phyloP scores from a whole-genome alignment of 1,284 basidiomycete species.

The Meripilus lineatus region DNA sequence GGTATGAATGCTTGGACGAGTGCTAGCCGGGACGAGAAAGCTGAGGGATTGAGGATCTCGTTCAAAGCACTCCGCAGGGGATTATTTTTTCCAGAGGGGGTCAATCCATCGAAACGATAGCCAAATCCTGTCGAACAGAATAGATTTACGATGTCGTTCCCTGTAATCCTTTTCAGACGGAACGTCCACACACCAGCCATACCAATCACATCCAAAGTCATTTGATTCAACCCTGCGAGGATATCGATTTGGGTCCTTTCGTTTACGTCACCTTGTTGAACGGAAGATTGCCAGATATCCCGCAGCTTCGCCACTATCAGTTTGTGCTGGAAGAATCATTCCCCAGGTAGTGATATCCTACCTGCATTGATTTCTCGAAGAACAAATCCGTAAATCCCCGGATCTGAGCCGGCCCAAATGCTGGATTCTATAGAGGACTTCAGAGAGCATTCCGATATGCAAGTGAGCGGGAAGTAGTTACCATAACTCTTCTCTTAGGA shows the following conservation, averaged over 20 bases:
- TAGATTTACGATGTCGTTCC: background rate
- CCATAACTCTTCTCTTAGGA: conserved; percentile 6
- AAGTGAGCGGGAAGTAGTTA: background rate
- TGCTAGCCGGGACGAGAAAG: conserved; percentile 11
- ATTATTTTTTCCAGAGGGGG: conserved; percentile 24
- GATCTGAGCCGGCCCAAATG: conserved; percentile 51
- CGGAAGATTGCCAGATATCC: conserved; percentile 19
- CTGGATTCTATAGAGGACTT: conserved; percentile 41
- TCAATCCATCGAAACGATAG: conserved; percentile 42
- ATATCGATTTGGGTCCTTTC: conserved; percentile 32
- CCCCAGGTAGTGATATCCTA: conserved; percentile 19
- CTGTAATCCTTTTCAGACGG: background rate
- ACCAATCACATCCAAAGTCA: conserved; percentile 49
- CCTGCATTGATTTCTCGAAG: conserved; percentile 45
- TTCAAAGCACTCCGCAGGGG: conserved; percentile 40
- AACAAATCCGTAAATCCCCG: conserved; percentile 59
- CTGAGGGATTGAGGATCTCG: conserved; percentile 29
- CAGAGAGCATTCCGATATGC: background rate
- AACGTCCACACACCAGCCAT: conserved; percentile 31
- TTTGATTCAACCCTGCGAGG: conserved; percentile 34
- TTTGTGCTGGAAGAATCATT: background rate
- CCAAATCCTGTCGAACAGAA: conserved; percentile 39
- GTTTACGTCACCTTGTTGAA: conserved; percentile 10
- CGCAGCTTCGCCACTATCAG: conserved; percentile 20
- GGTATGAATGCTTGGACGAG: conserved; percentile 13